Evolutionary conservation across 768 basidiomycete species (phyloP), one percentile per base, ranked within the genome.

Genomic region (Xerocomellus intermedius): DNA sequence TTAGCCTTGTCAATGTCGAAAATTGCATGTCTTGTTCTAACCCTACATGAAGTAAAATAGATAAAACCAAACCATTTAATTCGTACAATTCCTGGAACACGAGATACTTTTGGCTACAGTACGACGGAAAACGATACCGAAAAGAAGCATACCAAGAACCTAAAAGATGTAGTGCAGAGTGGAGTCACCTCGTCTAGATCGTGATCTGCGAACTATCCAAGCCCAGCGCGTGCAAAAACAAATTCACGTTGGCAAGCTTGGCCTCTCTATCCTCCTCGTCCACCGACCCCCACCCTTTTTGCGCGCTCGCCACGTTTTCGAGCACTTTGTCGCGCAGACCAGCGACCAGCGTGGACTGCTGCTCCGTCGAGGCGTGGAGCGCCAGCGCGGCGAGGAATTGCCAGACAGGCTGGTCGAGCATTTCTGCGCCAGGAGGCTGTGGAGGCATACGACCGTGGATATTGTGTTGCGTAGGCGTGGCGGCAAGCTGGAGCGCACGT

Each of bases 371-470:
- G 13, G 93, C 90, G 60, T 89, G 87, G 38, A 95, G 79, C 3
- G 94, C 95, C 47, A 98, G 74, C 2, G 92, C 86, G 8, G 94
- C 91, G 35, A 97, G 81, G 79, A 94, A 91, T 68, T 91, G 88
- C 94, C 94, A 97, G n/a, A 93, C 90, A 14, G 89, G 91, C 69
- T 91, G 89, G 73, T 96, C 93, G 51, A 89, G 78, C 54, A 81
- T 77, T 67, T 90, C 89, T 70, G 75, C 37, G 66, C 69, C 42
- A 54, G 62, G 13, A 2, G 43, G 85, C 65, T 91, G 89, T 71
- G 94, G 87, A 54, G 87, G 76, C 39, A 75, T 72, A 64, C 88
- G 88, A 32, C 80, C 78, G 26, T 77, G 65, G 32, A 44, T 37
- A n/a, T 61, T 67, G 52, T 69, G 69, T 37, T 71, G 73, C 28